These are phyloP conservation scores for Xylaria arbuscula DNA, from an alignment of 2,329 filamentous ascomycete genomes.

Conservation along the genomic window DNA sequence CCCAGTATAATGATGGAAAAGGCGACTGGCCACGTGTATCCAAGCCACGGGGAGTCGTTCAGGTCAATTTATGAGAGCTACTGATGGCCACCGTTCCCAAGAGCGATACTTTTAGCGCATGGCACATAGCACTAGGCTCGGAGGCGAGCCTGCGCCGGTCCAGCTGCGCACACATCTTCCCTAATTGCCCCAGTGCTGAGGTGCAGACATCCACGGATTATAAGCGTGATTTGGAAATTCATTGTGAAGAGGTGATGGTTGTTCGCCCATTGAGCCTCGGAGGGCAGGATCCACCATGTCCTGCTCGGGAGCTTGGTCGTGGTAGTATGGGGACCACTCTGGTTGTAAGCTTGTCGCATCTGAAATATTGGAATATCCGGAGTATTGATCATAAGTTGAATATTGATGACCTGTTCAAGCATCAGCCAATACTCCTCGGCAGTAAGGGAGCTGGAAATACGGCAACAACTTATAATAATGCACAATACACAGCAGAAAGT, in stretches of 20 bases:
- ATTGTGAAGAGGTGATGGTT: conserved; percentile 43
- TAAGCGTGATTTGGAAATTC: conserved; percentile 45
- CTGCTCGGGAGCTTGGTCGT: conserved; percentile 43
- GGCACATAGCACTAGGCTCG: conserved; percentile 7
- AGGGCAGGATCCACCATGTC: conserved; percentile 49
- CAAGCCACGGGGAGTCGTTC: conserved; percentile 28
- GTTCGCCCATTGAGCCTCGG: conserved; percentile 44
- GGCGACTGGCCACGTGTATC: conserved; percentile 21
- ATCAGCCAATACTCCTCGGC: conserved; percentile 37
- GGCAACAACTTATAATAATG: not conserved
- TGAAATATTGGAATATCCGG: conserved; percentile 41
- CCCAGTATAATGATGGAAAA: conserved; percentile 32
- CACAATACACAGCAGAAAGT: conserved; percentile 3
- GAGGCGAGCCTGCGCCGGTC: conserved; percentile 11
- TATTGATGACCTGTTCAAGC: conserved; percentile 45
- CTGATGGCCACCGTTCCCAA: conserved; percentile 25
- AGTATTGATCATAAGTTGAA: conserved; percentile 45
- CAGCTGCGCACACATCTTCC: conserved; percentile 19
- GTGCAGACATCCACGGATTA: conserved; percentile 45
- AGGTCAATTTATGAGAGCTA: conserved; percentile 31
- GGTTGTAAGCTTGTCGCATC: conserved; percentile 41
- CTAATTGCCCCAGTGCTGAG: conserved; percentile 48
- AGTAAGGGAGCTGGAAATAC: not conserved
- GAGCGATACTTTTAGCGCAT: conserved; percentile 23
- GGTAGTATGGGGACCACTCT: conserved; percentile 46